Evolutionary conservation across 345 rosid genomes (phyloP).

Genomic region (Pugionium dolabratum): DNA sequence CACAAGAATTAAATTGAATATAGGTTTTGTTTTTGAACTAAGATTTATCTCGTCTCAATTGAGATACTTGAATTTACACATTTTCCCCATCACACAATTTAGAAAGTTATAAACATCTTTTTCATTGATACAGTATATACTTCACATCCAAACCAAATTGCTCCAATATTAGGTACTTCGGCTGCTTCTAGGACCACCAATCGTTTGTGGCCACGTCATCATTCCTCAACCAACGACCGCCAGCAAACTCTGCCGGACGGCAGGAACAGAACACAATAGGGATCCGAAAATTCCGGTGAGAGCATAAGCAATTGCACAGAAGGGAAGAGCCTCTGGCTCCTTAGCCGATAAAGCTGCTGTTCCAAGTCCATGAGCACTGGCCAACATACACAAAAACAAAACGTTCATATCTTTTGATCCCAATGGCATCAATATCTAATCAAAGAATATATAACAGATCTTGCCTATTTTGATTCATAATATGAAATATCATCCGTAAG

Average conservation of each 20-base stretch:
- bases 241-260: slow-evolving; percentile 78
- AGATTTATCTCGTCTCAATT: too few species aligned
- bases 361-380: slow-evolving; percentile 97
- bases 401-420: too few species aligned
- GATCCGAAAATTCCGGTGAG: slow-evolving; percentile 94
- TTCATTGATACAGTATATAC: too few species aligned
- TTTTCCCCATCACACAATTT: slow-evolving; percentile 24
- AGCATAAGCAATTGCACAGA: slow-evolving; percentile 92
- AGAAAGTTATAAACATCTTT: background rate
- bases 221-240: slow-evolving; percentile 59
- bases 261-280: slow-evolving; percentile 80
- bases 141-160: slow-evolving; percentile 12
- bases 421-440: too few species aligned
- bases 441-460: background rate
- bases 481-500: background rate
- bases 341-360: slow-evolving; percentile 95
- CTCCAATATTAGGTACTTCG: too few species aligned
- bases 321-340: slow-evolving; percentile 97
- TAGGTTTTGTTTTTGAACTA: too few species aligned
- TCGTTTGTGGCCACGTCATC: slow-evolving; percentile 8
- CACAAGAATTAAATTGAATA: too few species aligned
- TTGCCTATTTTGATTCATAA: background rate
- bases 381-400: slow-evolving; percentile 4
- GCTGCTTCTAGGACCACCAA: too few species aligned
- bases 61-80: background rate